Evolutionary conservation across 2,329 filamentous ascomycete genomes (phyloP).

Genomic region (Pseudomassariella vexata): DNA sequence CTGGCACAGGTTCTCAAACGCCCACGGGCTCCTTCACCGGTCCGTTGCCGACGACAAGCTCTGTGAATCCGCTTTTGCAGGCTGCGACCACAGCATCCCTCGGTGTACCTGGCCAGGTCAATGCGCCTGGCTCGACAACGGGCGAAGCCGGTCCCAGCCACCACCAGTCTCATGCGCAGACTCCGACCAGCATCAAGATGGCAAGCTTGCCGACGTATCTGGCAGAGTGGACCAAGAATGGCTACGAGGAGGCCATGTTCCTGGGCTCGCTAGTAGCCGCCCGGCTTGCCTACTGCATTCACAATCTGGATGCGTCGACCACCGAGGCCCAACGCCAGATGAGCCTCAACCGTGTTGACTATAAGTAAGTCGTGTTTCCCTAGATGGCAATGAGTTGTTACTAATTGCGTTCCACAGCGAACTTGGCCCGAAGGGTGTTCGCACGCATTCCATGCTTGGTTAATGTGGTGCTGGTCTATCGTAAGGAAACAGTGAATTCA

Average conservation of each 20-base stretch:
- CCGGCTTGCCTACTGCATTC: constrained; percentile 51
- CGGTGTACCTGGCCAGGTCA: constrained; percentile 33
- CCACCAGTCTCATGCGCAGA: constrained; percentile 56
- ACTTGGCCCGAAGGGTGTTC: constrained; percentile 47
- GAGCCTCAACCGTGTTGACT: constrained; percentile 53
- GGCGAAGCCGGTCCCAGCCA: constrained; percentile 36
- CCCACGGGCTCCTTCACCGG: constrained; percentile 61
- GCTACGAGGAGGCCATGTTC: constrained; percentile 77
- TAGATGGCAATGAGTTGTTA: not conserved
- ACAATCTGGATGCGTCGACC: constrained; percentile 48
- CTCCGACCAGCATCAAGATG: constrained; percentile 77
- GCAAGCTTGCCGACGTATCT: constrained; percentile 79
- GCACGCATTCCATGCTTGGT: constrained; percentile 47
- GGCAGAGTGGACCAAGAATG: constrained; percentile 80
- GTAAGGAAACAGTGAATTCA: too few species aligned
- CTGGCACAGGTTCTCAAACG: constrained; percentile 86
- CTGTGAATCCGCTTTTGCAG: constrained; percentile 84
- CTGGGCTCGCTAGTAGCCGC: constrained; percentile 83
- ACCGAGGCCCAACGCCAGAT: constrained; percentile 49
- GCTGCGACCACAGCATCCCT: constrained; percentile 75
- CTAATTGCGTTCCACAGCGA: constrained; percentile 33
- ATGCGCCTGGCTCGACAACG: constrained; percentile 32
- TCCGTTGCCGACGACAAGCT: constrained; percentile 41
- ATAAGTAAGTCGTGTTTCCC: constrained; percentile 43
- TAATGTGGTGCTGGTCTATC: constrained; percentile 18